phyloP scores from a whole-genome alignment of 257 asterid genomes.

The Scutellaria minor region DNA sequence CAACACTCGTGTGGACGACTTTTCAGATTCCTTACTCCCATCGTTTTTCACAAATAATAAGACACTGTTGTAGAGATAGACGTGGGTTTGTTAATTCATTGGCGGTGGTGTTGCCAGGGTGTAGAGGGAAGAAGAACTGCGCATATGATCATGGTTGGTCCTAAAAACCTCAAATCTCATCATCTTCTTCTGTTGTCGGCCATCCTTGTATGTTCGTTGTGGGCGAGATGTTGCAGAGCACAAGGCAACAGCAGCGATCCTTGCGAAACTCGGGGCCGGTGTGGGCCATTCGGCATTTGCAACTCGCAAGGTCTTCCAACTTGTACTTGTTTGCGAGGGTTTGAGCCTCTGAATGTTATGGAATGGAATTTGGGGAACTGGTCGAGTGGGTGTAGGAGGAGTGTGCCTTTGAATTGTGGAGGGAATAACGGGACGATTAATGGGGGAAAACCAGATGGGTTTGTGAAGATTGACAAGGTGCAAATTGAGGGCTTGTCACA shows the following conservation, averaged over 20 bases:
- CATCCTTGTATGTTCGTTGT: slow-evolving; percentile 3
- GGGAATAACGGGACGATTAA: slow-evolving; percentile 16
- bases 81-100: too few species aligned
- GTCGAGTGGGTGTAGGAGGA: slow-evolving; percentile 60
- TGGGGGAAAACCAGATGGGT: slow-evolving; percentile 42
- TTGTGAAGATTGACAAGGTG: slow-evolving; percentile 39
- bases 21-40: too few species aligned
- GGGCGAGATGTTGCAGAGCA: slow-evolving; percentile 31
- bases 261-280: slow-evolving; percentile 36
- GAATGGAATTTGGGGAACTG: slow-evolving; percentile 61
- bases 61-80: too few species aligned
- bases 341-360: slow-evolving; percentile 38
- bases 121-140: too few species aligned
- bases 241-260: slow-evolving; percentile 17
- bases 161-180: background rate
- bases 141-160: too few species aligned
- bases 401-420: slow-evolving; percentile 43
- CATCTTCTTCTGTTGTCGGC: background rate
- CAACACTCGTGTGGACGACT: too few species aligned
- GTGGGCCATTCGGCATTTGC: slow-evolving; percentile 59
- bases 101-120: too few species aligned
- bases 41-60: too few species aligned
- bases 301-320: slow-evolving; percentile 37
- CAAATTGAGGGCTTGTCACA: slow-evolving; percentile 47
- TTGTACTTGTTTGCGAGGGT: slow-evolving; percentile 61